Conservation (phyloP, 2,329 filamentous ascomycete genomes). For the Pseudogymnoascus sp. region DNA sequence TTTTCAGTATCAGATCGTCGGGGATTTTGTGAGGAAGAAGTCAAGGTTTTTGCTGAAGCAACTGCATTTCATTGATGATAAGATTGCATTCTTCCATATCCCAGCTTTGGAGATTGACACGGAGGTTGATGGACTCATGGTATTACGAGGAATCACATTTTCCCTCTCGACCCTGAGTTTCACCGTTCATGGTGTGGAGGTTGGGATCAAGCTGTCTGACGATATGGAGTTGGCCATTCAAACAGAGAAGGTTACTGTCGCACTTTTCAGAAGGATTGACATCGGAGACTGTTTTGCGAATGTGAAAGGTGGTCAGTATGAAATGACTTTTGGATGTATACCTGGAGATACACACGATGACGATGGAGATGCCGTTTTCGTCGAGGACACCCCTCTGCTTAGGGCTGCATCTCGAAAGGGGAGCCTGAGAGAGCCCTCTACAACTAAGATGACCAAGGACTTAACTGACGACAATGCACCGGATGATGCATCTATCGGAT, state of each 20-base stretch:
- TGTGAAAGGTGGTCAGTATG: conserved; percentile 42
- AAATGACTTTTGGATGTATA: conserved; percentile 40
- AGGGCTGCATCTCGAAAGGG: conserved; percentile 32
- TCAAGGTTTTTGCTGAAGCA: conserved; percentile 29
- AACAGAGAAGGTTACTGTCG: conserved; percentile 39
- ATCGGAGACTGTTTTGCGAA: conserved; percentile 46
- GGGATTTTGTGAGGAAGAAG: conserved; percentile 23
- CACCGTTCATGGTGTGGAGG: conserved; percentile 43
- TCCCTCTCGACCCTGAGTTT: conserved; percentile 41
- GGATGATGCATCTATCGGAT: conserved; percentile 28
- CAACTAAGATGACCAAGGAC: conserved; percentile 22
- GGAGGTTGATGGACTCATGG: conserved; percentile 43
- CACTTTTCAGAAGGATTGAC: conserved; percentile 41
- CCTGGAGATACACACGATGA: conserved; percentile 29
- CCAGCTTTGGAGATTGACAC: conserved; percentile 46
- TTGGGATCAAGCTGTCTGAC: conserved; percentile 42
- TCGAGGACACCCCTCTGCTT: conserved; percentile 37
- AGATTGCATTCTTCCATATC: conserved; percentile 34
- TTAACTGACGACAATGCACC: conserved; percentile 34
- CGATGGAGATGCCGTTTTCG: conserved; percentile 33
- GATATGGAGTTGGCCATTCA: conserved; percentile 46
- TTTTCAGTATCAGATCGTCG: conserved; percentile 33
- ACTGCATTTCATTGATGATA: conserved; percentile 43
- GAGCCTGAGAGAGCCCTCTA: conserved; percentile 14
- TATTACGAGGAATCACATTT: conserved; percentile 44